Evolutionary conservation across 768 basidiomycete genomes (phyloP).

Genomic region (Phaffia tasmanica): DNA sequence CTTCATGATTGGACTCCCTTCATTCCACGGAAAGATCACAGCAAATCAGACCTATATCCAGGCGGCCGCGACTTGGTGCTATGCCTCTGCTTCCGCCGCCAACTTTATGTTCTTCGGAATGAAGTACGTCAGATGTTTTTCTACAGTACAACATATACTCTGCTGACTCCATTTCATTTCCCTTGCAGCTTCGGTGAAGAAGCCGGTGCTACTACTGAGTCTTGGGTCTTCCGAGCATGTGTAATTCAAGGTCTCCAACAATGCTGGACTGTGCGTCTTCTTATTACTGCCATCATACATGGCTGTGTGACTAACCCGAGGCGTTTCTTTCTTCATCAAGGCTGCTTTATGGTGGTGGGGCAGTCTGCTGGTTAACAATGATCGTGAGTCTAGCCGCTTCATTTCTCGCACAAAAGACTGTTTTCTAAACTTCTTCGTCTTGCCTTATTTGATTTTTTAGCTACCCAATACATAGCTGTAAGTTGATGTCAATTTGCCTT

Average conservation of each 20-base stretch:
- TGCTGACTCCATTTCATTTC: background rate
- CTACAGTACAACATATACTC: background rate
- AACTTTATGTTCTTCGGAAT: constrained; percentile 81
- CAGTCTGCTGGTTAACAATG: constrained; percentile 52
- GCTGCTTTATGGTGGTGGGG: constrained; percentile 93
- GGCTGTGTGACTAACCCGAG: background rate
- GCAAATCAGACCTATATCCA: constrained; percentile 29
- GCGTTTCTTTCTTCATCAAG: too few species aligned
- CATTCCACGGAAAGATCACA: constrained; percentile 49
- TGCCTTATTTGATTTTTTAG: too few species aligned
- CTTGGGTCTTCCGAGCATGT: constrained; percentile 84
- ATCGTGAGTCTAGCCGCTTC: constrained; percentile 58
- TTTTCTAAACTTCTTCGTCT: background rate
- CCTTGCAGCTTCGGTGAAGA: constrained; percentile 86
- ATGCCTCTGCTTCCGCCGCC: constrained; percentile 84
- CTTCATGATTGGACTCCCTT: constrained; percentile 80
- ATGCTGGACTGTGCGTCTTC: constrained; percentile 50
- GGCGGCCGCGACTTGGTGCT: constrained; percentile 71
- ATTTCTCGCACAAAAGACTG: constrained; percentile 33
- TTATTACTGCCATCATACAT: background rate
- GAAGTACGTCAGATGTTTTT: constrained; percentile 3
- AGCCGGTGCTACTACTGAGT: constrained; percentile 90
- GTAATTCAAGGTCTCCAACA: constrained; percentile 91
- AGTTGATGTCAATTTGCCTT: too few species aligned
- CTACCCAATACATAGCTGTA: too few species aligned